These are phyloP conservation scores for Pyrenula massariospora DNA, from an alignment of 495 filamentous ascomycete genomes.

Conservation along the genomic window DNA sequence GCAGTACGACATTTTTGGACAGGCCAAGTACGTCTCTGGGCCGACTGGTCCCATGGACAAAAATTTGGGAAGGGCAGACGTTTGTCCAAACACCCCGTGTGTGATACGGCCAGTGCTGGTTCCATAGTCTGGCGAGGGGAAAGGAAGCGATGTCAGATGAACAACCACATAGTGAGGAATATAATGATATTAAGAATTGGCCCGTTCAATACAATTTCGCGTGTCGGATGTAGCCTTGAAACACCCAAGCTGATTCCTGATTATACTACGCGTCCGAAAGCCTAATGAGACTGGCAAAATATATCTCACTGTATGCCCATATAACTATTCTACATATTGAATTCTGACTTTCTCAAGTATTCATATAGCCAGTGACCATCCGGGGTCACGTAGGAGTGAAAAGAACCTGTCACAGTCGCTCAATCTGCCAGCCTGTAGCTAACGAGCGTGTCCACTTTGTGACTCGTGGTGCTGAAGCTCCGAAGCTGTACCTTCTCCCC, in stretches of 20 bases:
- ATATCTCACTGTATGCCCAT: too few species aligned
- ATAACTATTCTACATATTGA: not conserved
- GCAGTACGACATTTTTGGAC: slow-evolving; percentile 36
- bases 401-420: not conserved
- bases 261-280: too few species aligned
- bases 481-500: slow-evolving; percentile 91
- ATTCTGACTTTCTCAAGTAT: too few species aligned
- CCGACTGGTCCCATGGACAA: slow-evolving; percentile 46
- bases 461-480: slow-evolving; percentile 89
- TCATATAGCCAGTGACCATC: too few species aligned
- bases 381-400: too few species aligned
- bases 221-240: too few species aligned
- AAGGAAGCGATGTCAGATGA: too few species aligned
- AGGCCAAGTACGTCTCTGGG: slow-evolving; percentile 35
- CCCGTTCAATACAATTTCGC: too few species aligned
- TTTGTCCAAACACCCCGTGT: not conserved
- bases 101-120: not conserved
- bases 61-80: slow-evolving; percentile 13
- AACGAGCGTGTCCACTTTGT: slow-evolving; percentile 87
- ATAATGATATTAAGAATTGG: too few species aligned
- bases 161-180: too few species aligned
- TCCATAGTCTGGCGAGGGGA: not conserved
- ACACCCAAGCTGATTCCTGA: too few species aligned
- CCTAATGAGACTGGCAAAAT: too few species aligned
- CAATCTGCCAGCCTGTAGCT: slow-evolving; percentile 60